A percentile compares a stretch with the other conserved stretches of the same genome.
Conservation (phyloP, 805 yeast genomes). For the Alloascoidea hylecoeti region DNA sequence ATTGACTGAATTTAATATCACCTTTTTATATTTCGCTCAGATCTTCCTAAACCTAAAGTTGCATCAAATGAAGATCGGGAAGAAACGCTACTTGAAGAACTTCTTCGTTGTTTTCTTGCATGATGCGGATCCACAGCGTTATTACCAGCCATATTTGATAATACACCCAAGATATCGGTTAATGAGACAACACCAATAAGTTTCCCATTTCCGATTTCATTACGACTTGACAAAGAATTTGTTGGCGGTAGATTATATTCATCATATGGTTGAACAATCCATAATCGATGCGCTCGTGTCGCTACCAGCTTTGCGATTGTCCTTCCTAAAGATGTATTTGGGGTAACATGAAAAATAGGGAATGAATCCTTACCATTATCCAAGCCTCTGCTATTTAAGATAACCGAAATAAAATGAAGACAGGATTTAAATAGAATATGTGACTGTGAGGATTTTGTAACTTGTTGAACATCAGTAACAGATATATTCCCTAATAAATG, state of each 20-base stretch:
- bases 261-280: slow-evolving; percentile 19
- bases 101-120: slow-evolving; percentile 82
- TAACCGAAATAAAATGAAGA: slow-evolving; percentile 76
- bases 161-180: slow-evolving; percentile 74
- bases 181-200: slow-evolving; percentile 84
- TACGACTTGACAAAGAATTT: neutral
- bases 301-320: slow-evolving; percentile 93
- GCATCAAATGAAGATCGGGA: no score
- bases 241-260: slow-evolving; percentile 2
- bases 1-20: no score
- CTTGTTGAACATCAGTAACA: slow-evolving; percentile 84
- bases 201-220: slow-evolving; percentile 30
- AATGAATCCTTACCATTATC: slow-evolving; percentile 93
- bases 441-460: slow-evolving; percentile 77
- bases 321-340: slow-evolving; percentile 66
- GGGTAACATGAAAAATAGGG: slow-evolving; percentile 90
- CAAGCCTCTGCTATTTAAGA: slow-evolving; percentile 76
- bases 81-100: slow-evolving; percentile 23
- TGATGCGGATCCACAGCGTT: slow-evolving; percentile 59
- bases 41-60: no score
- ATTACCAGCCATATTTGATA: slow-evolving; percentile 65
- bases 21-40: no score
- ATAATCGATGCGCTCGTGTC: slow-evolving; percentile 72
- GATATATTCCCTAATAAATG: slow-evolving; percentile 84
- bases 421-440: slow-evolving; percentile 73